Base-by-base conservation (phyloP, 805 yeast genomes). In the Candida chauliodis region DNA sequence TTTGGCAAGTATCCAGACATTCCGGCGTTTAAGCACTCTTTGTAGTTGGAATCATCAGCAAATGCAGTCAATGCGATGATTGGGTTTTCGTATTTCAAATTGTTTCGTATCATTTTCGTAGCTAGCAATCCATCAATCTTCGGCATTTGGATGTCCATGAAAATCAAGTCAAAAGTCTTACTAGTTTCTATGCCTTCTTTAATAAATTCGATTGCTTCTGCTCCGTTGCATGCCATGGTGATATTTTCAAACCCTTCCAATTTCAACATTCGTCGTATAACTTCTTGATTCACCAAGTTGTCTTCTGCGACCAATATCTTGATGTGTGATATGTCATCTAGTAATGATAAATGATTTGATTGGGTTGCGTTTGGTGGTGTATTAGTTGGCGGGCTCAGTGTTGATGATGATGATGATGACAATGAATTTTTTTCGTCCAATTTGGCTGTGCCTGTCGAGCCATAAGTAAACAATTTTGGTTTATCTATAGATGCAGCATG, bases 51-150 rank as follows among this genome's bases (percentile, higher is more conserved):
- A 46, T 86, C 88, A 59, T 91, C 96, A 0, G 97, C 96, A 67
- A 84, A 91, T 1, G 97, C 97, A 0, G 97, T 89, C 39, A 91
- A 72, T 0, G 97, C 98, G 25, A 91, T 93, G 42, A 93, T 89
- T 0, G 97, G 96, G 5, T 76, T 74, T 0, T 55, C 54, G 52
- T 75, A 85, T 5, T 73, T 63, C 43, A 84, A 58, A 31, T 83
- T 80, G 13, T 68, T 60, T 31, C 96, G 69, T 26, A 91, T 83
- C 52, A 75, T 69, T 44, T 69, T 77, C 0, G 76, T 66, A 1
- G 78, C 69, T 6, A 69, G 63, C 10, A 76, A 63, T 1, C 84
- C 84, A 51, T 79, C 84, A 42, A 73, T 65, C 15, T 67, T 56
- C 7, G 79, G 78, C 68, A 77, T 66, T 36, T 77, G 79, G 15